Conservation (phyloP, 805 yeast species). For the Candida schatavii region DNA sequence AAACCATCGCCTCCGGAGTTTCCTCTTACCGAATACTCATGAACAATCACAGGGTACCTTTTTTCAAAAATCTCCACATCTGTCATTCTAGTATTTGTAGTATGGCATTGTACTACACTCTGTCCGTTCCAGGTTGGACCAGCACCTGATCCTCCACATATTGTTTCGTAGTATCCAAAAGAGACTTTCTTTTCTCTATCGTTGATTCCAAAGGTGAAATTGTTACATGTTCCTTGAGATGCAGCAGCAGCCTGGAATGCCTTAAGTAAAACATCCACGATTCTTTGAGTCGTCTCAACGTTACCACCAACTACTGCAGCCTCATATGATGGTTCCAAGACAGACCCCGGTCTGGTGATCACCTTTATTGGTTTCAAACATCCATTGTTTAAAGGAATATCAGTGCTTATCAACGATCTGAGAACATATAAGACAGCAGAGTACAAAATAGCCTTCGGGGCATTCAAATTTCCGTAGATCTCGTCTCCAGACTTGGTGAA, state of each 20-base stretch:
- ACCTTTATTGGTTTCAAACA: slow-evolving; percentile 79
- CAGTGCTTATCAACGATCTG: slow-evolving; percentile 79
- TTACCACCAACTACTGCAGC: slow-evolving; percentile 93
- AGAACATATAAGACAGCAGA: slow-evolving; percentile 87
- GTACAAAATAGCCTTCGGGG: slow-evolving; percentile 85
- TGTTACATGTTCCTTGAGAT: slow-evolving; percentile 94
- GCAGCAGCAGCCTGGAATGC: slow-evolving; percentile 91
- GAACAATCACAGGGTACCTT: slow-evolving; percentile 78
- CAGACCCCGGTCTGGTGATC: slow-evolving; percentile 32
- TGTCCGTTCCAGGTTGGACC: slow-evolving; percentile 84
- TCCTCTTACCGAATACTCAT: slow-evolving; percentile 64
- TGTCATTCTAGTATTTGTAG: slow-evolving; percentile 91
- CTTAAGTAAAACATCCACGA: slow-evolving; percentile 82
- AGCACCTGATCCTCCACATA: slow-evolving; percentile 96
- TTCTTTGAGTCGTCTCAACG: slow-evolving; percentile 91
- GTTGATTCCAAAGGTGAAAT: slow-evolving; percentile 85
- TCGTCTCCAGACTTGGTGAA: slow-evolving; percentile 87
- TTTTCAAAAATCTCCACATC: slow-evolving; percentile 88
- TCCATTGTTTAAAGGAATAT: slow-evolving; percentile 92
- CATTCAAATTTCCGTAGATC: slow-evolving; percentile 85
- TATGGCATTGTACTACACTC: slow-evolving; percentile 88
- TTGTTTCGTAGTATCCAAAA: slow-evolving; percentile 91
- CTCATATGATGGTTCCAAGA: slow-evolving; percentile 70
- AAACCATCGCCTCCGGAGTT: slow-evolving; percentile 82
- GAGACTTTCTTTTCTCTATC: slow-evolving; percentile 55